Base-by-base conservation (phyloP, 352 stramenopile species). In the Pythium oligandrum region DNA sequence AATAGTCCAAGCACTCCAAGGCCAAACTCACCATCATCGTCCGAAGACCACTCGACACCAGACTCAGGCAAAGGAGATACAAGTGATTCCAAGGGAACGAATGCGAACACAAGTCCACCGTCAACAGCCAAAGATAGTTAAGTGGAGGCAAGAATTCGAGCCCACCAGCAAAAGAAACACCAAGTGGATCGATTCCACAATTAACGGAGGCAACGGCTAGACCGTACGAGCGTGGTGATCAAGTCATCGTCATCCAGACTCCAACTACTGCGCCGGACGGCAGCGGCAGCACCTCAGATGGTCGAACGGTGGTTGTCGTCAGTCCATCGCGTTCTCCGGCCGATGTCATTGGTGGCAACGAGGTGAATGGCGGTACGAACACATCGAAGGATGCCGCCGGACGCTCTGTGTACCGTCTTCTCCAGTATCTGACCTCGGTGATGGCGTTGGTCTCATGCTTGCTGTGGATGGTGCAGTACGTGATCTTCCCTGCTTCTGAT, bases 211-310 rank as follows among this genome's bases (percentile, higher is more conserved):
- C 17, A 0, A 26, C 17, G 17, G 17, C 17, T 9, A 3, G 38
- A 40, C 33, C 46, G 32, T 57, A 58, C 51, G 26, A n/a, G 12
- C 51, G 46, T 32, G 48, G 49, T 8, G 53, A 58, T 38, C 48
- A 50, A 10, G 37, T 58, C 33, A 44, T 55, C 6, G 39, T 52
- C 12, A 40, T 65, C 33, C 34, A 49, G 12, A 3, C 11, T 17
- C 10, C 11, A 34, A 32, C 31, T 33, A 5, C 17, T 45, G 49
- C 12, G 31, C 10, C 10, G 17, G 49, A 33, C 12, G 45, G 35
- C 6, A 47, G 32, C 5, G 34, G 49, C 26, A 49, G 30, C 4
- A 33, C 17, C 36, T 4, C 3, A n/a, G 49, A 55, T 32, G 12
- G n/a, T 26, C 12, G 49, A 48, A 11, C n/a, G 26, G 36, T 55